Conservation (phyloP, 371 early-diverging fungal genomes). For the Mortierella sp. region DNA sequence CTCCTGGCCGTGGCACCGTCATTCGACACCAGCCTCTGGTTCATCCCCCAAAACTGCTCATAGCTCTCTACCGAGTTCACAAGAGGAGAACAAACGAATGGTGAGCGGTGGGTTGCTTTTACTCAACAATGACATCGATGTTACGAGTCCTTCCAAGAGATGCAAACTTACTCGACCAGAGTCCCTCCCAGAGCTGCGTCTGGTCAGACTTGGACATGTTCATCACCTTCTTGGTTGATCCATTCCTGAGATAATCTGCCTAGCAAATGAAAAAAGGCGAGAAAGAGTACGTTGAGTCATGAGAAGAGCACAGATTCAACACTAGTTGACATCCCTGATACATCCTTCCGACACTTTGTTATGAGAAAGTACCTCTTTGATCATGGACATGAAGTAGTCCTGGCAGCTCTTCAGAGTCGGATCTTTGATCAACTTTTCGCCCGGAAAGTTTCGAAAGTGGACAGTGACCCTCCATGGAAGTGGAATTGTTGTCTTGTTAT, state of each 20-base stretch:
- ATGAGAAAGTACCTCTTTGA: slow-evolving; percentile 71
- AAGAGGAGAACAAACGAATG: too few species aligned
- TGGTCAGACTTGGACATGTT: slow-evolving; percentile 80
- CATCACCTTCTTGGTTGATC: slow-evolving; percentile 81
- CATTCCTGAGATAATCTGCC: slow-evolving; percentile 83
- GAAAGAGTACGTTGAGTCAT: background rate
- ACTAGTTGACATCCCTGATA: background rate
- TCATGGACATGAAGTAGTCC: slow-evolving; percentile 83
- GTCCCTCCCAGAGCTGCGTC: slow-evolving; percentile 76
- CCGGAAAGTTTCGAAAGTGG: slow-evolving; percentile 71
- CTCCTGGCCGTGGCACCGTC: slow-evolving; percentile 59
- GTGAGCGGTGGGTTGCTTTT: background rate
- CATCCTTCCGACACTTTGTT: background rate
- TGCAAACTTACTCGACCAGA: slow-evolving; percentile 63
- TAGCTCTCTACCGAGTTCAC: slow-evolving; percentile 61
- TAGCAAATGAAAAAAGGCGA: slow-evolving; percentile 18
- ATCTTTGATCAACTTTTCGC: slow-evolving; percentile 64
- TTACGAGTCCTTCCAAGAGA: background rate
- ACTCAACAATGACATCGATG: background rate
- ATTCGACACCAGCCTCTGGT: slow-evolving; percentile 65
- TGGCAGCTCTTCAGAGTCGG: slow-evolving; percentile 66
- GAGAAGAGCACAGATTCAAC: background rate
- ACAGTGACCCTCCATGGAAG: slow-evolving; percentile 76
- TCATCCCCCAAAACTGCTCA: slow-evolving; percentile 75
- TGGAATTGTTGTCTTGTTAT: slow-evolving; percentile 10